phyloP scores from a whole-genome alignment of 2,329 filamentous ascomycete genomes.

The Gaeumannomyces sp. region DNA sequence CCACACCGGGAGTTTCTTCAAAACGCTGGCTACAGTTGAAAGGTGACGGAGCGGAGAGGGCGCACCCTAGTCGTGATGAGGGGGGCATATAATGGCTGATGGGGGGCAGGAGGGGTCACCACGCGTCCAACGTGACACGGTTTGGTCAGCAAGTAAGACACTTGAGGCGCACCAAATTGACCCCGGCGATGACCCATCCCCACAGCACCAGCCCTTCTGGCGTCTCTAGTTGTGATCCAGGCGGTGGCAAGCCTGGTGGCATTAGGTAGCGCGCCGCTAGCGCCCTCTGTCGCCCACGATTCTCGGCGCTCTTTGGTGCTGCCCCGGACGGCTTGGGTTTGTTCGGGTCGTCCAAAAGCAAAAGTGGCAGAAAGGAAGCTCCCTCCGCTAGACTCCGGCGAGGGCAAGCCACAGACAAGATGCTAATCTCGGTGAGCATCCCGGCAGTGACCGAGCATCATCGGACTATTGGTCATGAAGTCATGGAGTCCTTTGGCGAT shows the following conservation, averaged over 20 bases:
- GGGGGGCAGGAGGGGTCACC: not conserved
- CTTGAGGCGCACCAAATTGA: not conserved
- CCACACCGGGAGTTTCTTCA: not conserved
- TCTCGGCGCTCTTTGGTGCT: not conserved
- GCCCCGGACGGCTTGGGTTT: not conserved
- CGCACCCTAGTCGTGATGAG: not conserved
- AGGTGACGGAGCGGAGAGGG: too few relatives aligned
- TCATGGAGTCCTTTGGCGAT: too few relatives aligned
- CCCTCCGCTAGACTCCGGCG: not conserved
- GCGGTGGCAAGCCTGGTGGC: not conserved
- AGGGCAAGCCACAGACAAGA: not conserved
- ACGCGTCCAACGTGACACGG: not conserved
- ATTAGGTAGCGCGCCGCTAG: not conserved
- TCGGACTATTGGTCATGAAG: not conserved
- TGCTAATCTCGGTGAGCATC: not conserved
- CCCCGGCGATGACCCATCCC: not conserved
- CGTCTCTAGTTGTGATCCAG: not conserved
- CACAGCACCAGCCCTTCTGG: not conserved
- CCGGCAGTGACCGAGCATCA: not conserved
- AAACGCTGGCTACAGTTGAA: too few relatives aligned
- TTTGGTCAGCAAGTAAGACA: slow-evolving; percentile 1
- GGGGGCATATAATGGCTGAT: not conserved
- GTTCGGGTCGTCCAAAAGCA: not conserved
- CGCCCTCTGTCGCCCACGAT: not conserved
- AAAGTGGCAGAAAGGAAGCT: not conserved